phyloP scores from a whole-genome alignment of 139 green algal species.

The Yamagishiella unicocca region DNA sequence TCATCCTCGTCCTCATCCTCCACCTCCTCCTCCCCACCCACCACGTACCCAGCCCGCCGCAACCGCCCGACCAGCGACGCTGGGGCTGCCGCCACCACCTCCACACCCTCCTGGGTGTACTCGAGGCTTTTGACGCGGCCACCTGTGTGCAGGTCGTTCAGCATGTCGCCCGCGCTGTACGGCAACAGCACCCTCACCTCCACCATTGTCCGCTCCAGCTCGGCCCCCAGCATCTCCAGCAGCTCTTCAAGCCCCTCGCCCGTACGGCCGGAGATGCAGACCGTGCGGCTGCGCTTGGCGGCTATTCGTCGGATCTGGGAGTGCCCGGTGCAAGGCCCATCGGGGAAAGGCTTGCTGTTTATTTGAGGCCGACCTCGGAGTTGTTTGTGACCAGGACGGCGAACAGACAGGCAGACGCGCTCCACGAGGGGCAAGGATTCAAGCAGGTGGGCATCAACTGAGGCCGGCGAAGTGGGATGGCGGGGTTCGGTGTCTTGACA shows the following conservation, averaged over 20 bases:
- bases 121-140: slow-evolving; percentile 15
- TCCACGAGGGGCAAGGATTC: too few species aligned
- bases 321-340: too few species aligned
- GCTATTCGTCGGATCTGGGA: slow-evolving; percentile 57
- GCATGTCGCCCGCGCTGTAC: slow-evolving; percentile 55
- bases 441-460: too few species aligned
- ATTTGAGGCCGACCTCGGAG: too few species aligned
- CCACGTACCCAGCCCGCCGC: neutral
- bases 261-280: slow-evolving; percentile 73
- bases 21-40: neutral
- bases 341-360: too few species aligned
- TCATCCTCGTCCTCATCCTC: neutral
- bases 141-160: slow-evolving; percentile 45
- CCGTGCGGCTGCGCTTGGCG: slow-evolving; percentile 51
- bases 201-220: slow-evolving; percentile 66
- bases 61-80: slow-evolving; percentile 18
- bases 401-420: too few species aligned
- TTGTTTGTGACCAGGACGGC: too few species aligned
- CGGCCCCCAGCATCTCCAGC: slow-evolving; percentile 67
- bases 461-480: too few species aligned
- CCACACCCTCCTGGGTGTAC: slow-evolving; percentile 19
- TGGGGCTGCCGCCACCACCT: slow-evolving; percentile 26
- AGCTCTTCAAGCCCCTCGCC: slow-evolving; percentile 85
- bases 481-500: too few species aligned
- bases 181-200: slow-evolving; percentile 56